phyloP scores from a whole-genome alignment of 83 land plant species.

The Picea abies region DNA sequence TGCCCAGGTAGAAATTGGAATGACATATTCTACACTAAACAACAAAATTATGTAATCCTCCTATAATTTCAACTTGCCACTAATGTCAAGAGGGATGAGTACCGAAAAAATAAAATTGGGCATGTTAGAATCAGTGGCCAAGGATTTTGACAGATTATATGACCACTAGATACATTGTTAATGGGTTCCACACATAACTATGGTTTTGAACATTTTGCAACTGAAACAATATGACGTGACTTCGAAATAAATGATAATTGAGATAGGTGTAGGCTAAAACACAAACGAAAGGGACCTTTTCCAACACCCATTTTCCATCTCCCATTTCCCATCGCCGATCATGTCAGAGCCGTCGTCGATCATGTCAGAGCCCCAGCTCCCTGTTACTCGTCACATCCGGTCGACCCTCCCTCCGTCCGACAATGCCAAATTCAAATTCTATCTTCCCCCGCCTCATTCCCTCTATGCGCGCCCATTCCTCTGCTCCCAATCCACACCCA shows the following conservation, averaged over 20 bases:
- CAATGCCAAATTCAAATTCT: too few relatives aligned
- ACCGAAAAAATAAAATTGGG: slow-evolving; percentile 70
- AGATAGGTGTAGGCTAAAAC: slow-evolving; percentile 40
- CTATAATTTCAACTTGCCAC: slow-evolving; percentile 16
- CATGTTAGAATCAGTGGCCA: slow-evolving; percentile 38
- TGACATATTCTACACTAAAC: slow-evolving; percentile 46
- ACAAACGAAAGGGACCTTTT: too few relatives aligned
- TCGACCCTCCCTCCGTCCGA: too few relatives aligned
- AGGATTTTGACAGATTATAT: slow-evolving; percentile 44
- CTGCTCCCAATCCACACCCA: too few relatives aligned
- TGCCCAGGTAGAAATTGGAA: slow-evolving; percentile 62
- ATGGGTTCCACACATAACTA: slow-evolving; percentile 57
- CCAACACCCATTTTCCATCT: too few relatives aligned
- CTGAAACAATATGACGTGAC: slow-evolving; percentile 51
- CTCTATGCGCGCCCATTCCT: too few relatives aligned
- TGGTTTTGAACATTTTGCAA: slow-evolving; percentile 44
- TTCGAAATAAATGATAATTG: slow-evolving; percentile 47
- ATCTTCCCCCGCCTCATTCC: too few relatives aligned
- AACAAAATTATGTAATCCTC: slow-evolving; percentile 60
- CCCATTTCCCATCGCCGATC: too few relatives aligned
- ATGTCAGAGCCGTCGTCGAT: too few relatives aligned
- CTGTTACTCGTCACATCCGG: too few relatives aligned
- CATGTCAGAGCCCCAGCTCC: too few relatives aligned
- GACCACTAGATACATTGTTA: slow-evolving; percentile 57
- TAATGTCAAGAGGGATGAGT: slow-evolving; percentile 18